Evolutionary conservation across 2,329 filamentous ascomycete genomes (phyloP).

Genomic region (Colletotrichum sidae): DNA sequence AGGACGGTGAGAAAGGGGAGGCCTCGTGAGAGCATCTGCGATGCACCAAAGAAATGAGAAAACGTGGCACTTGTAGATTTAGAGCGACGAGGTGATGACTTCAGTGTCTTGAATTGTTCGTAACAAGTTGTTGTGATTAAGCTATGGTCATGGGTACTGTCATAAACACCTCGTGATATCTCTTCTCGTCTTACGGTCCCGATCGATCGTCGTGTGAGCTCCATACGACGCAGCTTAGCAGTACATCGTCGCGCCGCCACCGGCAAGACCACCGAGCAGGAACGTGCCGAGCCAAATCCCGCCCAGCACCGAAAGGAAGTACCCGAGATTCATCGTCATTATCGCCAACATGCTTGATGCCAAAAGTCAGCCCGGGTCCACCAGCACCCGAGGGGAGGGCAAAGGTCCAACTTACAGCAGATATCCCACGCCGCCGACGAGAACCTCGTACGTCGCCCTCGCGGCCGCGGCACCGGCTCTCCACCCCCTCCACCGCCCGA

Average conservation of each 20-base stretch:
- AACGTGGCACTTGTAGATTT: background rate
- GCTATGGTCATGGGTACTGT: background rate
- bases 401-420: slow-evolving; percentile 75
- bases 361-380: background rate
- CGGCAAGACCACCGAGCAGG: slow-evolving; percentile 14
- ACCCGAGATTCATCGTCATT: slow-evolving; percentile 90
- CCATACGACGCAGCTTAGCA: background rate
- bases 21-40: slow-evolving; percentile 9
- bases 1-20: slow-evolving; percentile 45
- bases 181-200: background rate
- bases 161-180: background rate
- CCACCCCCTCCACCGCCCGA: slow-evolving; percentile 34
- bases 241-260: slow-evolving; percentile 1
- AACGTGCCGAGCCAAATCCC: slow-evolving; percentile 81
- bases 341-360: slow-evolving; percentile 83
- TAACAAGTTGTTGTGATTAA: background rate
- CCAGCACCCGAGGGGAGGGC: background rate
- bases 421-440: slow-evolving; percentile 82
- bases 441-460: slow-evolving; percentile 40
- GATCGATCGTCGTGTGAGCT: background rate
- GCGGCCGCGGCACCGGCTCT: slow-evolving; percentile 29
- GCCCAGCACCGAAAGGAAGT: slow-evolving; percentile 81
- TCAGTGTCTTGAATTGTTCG: background rate
- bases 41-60: background rate
- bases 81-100: background rate